These are phyloP conservation scores for Aspergillus mulundensis DNA, from an alignment of 495 filamentous ascomycete species.

Conservation along the genomic window DNA sequence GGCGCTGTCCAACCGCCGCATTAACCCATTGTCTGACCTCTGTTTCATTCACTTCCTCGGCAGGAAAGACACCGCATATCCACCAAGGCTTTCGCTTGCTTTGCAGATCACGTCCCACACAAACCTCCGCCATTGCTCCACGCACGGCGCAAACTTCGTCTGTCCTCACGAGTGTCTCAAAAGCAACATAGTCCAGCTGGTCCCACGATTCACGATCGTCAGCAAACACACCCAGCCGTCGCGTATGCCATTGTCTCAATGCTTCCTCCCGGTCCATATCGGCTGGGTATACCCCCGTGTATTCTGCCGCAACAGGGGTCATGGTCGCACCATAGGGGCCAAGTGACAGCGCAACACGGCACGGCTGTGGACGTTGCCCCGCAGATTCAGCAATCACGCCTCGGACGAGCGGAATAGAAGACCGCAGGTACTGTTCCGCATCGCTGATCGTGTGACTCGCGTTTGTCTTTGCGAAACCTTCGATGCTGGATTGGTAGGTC, in stretches of 20 bases:
- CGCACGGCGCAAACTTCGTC: slow-evolving; percentile 60
- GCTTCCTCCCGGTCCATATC: slow-evolving; percentile 37
- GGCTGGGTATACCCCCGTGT: slow-evolving; percentile 55
- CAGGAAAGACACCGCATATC: slow-evolving; percentile 60
- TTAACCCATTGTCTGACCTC: slow-evolving; percentile 24
- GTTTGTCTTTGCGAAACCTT: slow-evolving; percentile 48
- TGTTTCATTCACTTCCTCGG: slow-evolving; percentile 44
- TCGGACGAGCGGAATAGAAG: slow-evolving; percentile 22
- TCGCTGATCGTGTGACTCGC: not conserved
- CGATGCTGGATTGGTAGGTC: slow-evolving; percentile 58
- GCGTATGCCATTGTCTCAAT: slow-evolving; percentile 52
- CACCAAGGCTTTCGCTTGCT: slow-evolving; percentile 44
- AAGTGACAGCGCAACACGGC: slow-evolving; percentile 47
- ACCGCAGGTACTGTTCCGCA: slow-evolving; percentile 22
- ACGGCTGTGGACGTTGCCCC: slow-evolving; percentile 1
- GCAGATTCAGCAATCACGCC: slow-evolving; percentile 15
- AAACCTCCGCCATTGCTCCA: slow-evolving; percentile 31
- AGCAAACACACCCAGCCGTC: slow-evolving; percentile 47
- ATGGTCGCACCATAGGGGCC: slow-evolving; percentile 65
- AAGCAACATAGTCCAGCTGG: slow-evolving; percentile 51
- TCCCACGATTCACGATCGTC: slow-evolving; percentile 26
- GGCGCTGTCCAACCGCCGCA: slow-evolving; percentile 23
- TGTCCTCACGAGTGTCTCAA: slow-evolving; percentile 58
- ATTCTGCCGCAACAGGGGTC: slow-evolving; percentile 56
- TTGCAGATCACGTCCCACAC: slow-evolving; percentile 5